phyloP scores from a whole-genome alignment of 2,329 filamentous ascomycete genomes.

The Cadophora sp. region DNA sequence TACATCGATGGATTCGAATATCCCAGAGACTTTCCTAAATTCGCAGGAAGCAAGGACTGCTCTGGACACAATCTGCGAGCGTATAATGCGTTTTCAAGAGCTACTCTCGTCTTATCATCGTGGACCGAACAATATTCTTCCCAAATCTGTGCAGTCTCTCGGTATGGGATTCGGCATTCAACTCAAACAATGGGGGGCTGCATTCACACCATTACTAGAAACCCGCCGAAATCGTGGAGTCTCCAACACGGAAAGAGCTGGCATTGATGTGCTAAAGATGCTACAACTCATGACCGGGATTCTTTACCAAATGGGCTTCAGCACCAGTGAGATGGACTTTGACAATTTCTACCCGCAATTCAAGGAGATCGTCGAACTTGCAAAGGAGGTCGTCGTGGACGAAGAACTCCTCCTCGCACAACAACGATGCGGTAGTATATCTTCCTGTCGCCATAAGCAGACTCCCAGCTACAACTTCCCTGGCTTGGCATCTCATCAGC shows the following conservation, averaged over 20 bases:
- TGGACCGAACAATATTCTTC: constrained; percentile 55
- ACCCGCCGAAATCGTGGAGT: constrained; percentile 54
- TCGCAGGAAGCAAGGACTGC: constrained; percentile 61
- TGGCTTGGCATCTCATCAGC: constrained; percentile 26
- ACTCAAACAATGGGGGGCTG: constrained; percentile 60
- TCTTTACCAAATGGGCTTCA: constrained; percentile 66
- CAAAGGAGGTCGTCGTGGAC: constrained; percentile 59
- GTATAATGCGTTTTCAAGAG: constrained; percentile 65
- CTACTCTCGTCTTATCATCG: constrained; percentile 55
- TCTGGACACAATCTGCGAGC: constrained; percentile 63
- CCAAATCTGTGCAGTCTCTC: constrained; percentile 34
- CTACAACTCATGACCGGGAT: constrained; percentile 63
- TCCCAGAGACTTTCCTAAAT: constrained; percentile 50
- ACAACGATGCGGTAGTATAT: constrained; percentile 29
- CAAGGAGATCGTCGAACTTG: constrained; percentile 61
- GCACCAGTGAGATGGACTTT: constrained; percentile 63
- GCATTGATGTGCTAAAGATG: constrained; percentile 68
- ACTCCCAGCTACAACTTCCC: constrained; percentile 25
- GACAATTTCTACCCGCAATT: constrained; percentile 61
- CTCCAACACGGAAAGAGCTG: constrained; percentile 60
- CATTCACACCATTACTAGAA: constrained; percentile 61
- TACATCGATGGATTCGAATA: constrained; percentile 30
- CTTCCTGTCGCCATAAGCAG: constrained; percentile 11
- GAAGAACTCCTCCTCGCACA: constrained; percentile 38
- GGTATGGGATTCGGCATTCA: constrained; percentile 53